Conservation (phyloP, 768 basidiomycete species). For the Coprinellus aureogranulatus region DNA sequence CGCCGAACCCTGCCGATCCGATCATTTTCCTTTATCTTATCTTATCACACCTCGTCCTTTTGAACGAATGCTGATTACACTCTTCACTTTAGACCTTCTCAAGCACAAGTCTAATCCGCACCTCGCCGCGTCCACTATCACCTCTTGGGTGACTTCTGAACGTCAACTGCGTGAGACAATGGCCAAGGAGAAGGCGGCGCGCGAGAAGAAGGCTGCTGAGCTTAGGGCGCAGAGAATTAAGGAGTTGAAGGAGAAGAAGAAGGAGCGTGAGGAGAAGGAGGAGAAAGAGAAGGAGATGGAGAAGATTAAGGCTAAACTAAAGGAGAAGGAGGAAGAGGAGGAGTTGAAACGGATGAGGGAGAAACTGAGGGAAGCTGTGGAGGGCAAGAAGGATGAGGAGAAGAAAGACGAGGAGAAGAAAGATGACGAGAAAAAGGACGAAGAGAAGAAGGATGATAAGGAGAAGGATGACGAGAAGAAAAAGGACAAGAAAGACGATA, state of each 20-base stretch:
- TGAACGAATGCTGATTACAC: neutral
- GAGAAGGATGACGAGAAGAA: neutral
- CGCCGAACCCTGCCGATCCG: neutral
- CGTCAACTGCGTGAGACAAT: slow-evolving; percentile 73
- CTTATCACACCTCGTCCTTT: neutral
- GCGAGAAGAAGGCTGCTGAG: slow-evolving; percentile 40
- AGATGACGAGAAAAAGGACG: neutral
- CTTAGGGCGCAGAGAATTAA: slow-evolving; percentile 45
- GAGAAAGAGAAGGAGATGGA: slow-evolving; percentile 61
- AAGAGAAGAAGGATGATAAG: neutral
- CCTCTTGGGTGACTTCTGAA: slow-evolving; percentile 72
- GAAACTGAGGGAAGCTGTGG: slow-evolving; percentile 44
- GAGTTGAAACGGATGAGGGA: slow-evolving; percentile 40
- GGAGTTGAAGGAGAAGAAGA: slow-evolving; percentile 50
- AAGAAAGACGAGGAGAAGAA: neutral
- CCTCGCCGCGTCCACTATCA: slow-evolving; percentile 63
- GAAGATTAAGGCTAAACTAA: slow-evolving; percentile 48
- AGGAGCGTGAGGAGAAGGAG: slow-evolving; percentile 59
- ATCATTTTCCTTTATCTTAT: neutral
- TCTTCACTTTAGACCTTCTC: slow-evolving; percentile 58
- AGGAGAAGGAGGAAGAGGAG: slow-evolving; percentile 53
- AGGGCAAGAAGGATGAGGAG: slow-evolving; percentile 22
- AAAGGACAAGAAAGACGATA: slow-evolving; percentile 2
- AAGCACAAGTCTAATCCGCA: slow-evolving; percentile 85
- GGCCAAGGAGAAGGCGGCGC: slow-evolving; percentile 69